Evolutionary conservation across 2,329 filamentous ascomycete genomes (phyloP).

Genomic region (Monosporascus sp.): DNA sequence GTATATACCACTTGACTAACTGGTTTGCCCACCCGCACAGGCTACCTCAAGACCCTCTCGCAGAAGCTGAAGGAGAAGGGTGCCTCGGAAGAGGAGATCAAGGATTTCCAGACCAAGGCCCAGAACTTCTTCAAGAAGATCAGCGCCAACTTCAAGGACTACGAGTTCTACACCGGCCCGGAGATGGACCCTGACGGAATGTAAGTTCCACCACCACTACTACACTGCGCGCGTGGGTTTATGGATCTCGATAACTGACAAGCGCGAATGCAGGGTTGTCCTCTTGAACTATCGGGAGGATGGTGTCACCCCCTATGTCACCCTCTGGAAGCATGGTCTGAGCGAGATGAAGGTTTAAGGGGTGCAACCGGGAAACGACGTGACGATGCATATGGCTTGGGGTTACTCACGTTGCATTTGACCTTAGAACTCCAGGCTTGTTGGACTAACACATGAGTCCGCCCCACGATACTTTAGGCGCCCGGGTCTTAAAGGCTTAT

Average conservation of each 20-base stretch:
- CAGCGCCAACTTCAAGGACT: constrained; percentile 85
- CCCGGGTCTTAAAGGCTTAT: constrained; percentile 10
- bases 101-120: constrained; percentile 75
- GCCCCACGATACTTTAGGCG: constrained; percentile 11
- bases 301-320: constrained; percentile 82
- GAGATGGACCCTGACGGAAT: constrained; percentile 91
- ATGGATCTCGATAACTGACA: constrained; percentile 6
- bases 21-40: constrained; percentile 33
- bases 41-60: constrained; percentile 91
- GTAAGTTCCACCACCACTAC: constrained; percentile 51
- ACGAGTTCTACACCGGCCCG: constrained; percentile 89
- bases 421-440: constrained; percentile 10
- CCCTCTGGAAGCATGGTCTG: constrained; percentile 93
- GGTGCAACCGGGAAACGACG: constrained; percentile 8
- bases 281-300: constrained; percentile 98
- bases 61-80: constrained; percentile 58
- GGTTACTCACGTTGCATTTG: constrained; percentile 12
- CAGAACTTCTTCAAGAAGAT: constrained; percentile 72
- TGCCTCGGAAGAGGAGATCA: constrained; percentile 61
- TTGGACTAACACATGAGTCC: constrained; percentile 17
- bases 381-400: constrained; percentile 5
- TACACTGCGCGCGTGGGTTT: not conserved
- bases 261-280: constrained; percentile 57
- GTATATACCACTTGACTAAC: not conserved
- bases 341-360: constrained; percentile 84